Percentiles rank a stretch among this genome's conserved stretches.
These are phyloP conservation scores for Fusarium falciforme DNA, from an alignment of 2,329 filamentous ascomycete genomes.

Conservation along the genomic window DNA sequence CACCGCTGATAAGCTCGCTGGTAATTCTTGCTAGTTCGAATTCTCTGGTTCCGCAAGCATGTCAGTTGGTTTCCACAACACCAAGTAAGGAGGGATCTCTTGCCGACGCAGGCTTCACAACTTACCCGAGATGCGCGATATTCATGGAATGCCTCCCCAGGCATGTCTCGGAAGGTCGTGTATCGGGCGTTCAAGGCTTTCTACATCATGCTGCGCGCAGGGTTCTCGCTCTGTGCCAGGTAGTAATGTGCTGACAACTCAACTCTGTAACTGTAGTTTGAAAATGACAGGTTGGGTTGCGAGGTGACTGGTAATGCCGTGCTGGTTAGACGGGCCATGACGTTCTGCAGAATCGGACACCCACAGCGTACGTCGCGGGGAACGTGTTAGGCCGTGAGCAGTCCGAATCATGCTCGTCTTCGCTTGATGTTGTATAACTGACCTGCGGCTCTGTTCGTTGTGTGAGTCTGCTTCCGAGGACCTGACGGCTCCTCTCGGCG, in stretches of 20 bases:
- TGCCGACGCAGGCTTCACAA: constrained; percentile 13
- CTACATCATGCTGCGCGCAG: constrained; percentile 10
- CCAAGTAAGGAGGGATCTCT: background rate
- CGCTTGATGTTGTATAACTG: background rate
- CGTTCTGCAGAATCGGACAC: background rate
- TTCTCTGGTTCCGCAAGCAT: background rate
- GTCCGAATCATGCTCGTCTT: background rate
- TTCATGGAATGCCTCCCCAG: background rate
- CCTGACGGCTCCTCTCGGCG: background rate
- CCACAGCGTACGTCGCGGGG: background rate
- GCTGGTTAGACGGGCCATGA: background rate
- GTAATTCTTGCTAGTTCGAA: background rate
- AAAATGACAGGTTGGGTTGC: background rate
- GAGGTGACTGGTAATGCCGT: background rate
- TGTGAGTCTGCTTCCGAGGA: background rate
- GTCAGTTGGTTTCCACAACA: constrained; percentile 12
- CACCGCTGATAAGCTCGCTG: background rate
- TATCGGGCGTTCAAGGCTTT: constrained; percentile 15
- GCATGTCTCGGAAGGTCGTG: constrained; percentile 17
- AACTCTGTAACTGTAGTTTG: background rate
- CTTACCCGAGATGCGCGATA: constrained; percentile 22
- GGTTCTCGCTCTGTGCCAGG: background rate
- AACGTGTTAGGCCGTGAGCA: background rate
- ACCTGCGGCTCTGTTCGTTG: background rate
- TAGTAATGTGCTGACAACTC: background rate